Base-by-base conservation (phyloP, 352 stramenopile species). In the Globisporangium camurandrum region DNA sequence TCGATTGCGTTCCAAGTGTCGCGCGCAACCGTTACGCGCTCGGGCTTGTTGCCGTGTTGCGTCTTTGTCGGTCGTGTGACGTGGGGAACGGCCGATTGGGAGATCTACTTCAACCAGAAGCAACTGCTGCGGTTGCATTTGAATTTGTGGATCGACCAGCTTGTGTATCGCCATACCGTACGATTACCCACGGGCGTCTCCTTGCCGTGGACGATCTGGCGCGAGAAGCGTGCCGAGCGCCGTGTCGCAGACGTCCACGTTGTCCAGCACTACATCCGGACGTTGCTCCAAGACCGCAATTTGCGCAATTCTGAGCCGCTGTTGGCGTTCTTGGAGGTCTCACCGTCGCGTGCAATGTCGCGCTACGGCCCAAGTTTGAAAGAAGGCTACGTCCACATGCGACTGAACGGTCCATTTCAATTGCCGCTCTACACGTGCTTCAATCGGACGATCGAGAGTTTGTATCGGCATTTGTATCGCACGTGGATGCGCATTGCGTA, bases 311-410 rank as follows among this genome's bases (percentile, higher is more conserved):
- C 77, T 4, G 83, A 93, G 39, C 68, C 77, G 20, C 51, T 93
- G 47, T 51, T 93, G 45, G 75, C 72, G 19, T 93, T 93, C 39
- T 51, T 93, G 20, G 83, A 92, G 46, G 76, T 92, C 20, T 89
- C 75, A 34, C 77, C 83, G 39, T 87, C 78, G 19, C 74, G 83
- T 3, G 67, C 79, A 23, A 85, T 88, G 75, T 62, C 80, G 23
- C 71, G 77, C 7, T 83, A 88, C 20, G 82, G 82, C 1, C 77
- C 78, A 22, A 91, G 79, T 26, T 52, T 91, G 19, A 93, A 93
- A 28, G 83, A 93, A 61, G 83, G 83, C 16, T 93, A 93, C 56
- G 83, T 90, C 43, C 83, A 93, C 66, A 90, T 93, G 83, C 80
- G 82, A 62, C 88, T 90, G 51, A 93, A 91, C 59, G 83, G 83